Evolutionary conservation across 2,329 filamentous ascomycete species (phyloP).

Genomic region (Talaromyces sp.): DNA sequence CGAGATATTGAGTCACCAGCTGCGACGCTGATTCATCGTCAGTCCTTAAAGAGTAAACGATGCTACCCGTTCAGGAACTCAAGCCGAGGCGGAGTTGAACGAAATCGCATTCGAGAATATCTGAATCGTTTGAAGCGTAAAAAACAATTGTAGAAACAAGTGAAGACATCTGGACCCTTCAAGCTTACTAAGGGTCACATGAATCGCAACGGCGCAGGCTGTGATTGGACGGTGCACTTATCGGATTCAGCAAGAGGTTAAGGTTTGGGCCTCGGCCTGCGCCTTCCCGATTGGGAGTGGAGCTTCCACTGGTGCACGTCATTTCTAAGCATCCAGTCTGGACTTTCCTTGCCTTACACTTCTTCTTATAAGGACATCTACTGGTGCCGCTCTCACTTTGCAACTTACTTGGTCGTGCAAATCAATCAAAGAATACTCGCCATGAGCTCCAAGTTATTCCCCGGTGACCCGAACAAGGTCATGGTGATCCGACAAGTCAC

Average conservation of each 20-base stretch:
- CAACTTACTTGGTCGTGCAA: not conserved
- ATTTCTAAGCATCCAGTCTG: not conserved
- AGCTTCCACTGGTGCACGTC: slow-evolving; percentile 10
- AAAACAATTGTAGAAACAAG: not conserved
- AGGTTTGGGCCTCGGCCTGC: slow-evolving; percentile 8
- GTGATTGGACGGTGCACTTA: not conserved
- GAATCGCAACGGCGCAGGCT: not conserved
- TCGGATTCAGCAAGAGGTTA: not conserved
- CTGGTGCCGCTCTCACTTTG: not conserved
- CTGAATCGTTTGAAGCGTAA: not conserved
- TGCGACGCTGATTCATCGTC: not conserved
- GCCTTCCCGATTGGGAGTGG: slow-evolving; percentile 5
- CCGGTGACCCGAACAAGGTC: slow-evolving; percentile 69
- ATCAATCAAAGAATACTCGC: not conserved
- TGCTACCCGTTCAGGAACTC: not conserved
- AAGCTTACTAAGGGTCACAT: not conserved
- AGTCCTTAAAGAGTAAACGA: not conserved
- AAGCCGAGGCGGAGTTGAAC: not conserved
- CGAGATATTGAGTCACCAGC: too few relatives aligned
- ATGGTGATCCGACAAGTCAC: slow-evolving; percentile 89
- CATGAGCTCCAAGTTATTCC: slow-evolving; percentile 65
- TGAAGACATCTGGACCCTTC: not conserved
- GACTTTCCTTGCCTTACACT: not conserved
- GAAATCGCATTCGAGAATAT: not conserved
- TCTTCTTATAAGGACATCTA: not conserved